Base-by-base conservation (phyloP, 768 basidiomycete species). In the Amanita muscaria region DNA sequence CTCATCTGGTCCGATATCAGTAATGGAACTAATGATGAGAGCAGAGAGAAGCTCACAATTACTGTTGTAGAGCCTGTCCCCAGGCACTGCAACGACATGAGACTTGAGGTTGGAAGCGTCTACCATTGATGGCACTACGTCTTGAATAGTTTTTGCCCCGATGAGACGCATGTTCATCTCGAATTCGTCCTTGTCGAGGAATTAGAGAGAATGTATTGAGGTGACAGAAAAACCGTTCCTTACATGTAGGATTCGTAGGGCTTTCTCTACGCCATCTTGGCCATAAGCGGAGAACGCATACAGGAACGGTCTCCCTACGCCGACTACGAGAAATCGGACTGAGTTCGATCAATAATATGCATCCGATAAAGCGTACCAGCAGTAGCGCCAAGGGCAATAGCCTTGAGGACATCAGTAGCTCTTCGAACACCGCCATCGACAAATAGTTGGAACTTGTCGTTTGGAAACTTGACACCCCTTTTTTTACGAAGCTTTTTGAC, bases 161-260 rank as follows among this genome's bases (percentile, higher is more conserved):
- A 99, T 64, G 1, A 98, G 70, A 12, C 93, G 83, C 77, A 97
- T 75, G 64, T 94, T 92, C 94, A 98, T 97, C 69, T 93, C 89
- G 54, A 99, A 90, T 62, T 99, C 94, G 53, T 93, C 89, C 90
- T 97, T 57, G 7, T 49, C 5, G 11, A 15, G 18, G 23, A 32
- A 7, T 30, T 21, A 39, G 36, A 33, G 34, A 48, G 21, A 11
- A 18, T n/a, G 16, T 15, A 24, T 42, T 1, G 4, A 24, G 21
- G 36, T 42, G 12, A 25, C 10, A 22, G 15, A 37, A 11, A 4
- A 22, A 18, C n/a, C 3, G 23, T 11, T 5, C 57, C 75, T 46
- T 54, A 84, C 88, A 51, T 74, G 72, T 36, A 93, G 61, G 40
- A 94, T 88, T 53, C 87, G 75, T 42, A 96, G 56, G 1, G 88